Percentiles rank a stretch among this genome's conserved stretches.
Evolutionary conservation across 495 filamentous ascomycete species (phyloP).

Genomic region (Evernia prunastri): DNA sequence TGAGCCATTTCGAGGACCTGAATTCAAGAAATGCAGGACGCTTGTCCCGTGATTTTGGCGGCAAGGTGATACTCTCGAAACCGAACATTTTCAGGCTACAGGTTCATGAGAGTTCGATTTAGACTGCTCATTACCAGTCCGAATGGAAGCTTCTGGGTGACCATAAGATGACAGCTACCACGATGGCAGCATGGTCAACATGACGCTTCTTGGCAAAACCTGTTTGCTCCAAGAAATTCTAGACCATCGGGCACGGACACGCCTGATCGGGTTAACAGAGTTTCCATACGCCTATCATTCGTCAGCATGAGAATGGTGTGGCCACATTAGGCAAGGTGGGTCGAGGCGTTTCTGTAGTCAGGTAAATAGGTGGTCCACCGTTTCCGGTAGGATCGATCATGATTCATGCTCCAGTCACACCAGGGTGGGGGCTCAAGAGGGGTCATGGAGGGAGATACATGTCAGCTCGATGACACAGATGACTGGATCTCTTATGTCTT

Average conservation of each 20-base stretch:
- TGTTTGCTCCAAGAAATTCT: too few species aligned
- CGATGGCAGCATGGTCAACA: too few species aligned
- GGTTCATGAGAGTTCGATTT: neutral
- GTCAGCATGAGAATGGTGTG: too few species aligned
- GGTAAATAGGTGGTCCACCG: neutral
- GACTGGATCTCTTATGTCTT: neutral
- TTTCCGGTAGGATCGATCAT: neutral
- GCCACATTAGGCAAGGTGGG: too few species aligned
- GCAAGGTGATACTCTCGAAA: neutral
- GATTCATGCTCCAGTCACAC: neutral
- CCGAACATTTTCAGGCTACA: neutral
- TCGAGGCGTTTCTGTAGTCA: neutral
- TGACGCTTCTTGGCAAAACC: too few species aligned
- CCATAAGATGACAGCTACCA: too few species aligned
- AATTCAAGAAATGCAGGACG: neutral
- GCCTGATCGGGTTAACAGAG: too few species aligned
- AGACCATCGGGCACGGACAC: too few species aligned
- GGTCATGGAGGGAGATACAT: neutral
- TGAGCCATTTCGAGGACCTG: constrained; percentile 13
- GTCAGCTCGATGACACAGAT: neutral
- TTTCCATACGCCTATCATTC: too few species aligned
- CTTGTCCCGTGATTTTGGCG: neutral
- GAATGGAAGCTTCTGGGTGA: too few species aligned
- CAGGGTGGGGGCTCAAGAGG: neutral
- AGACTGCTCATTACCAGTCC: too few species aligned